Evolutionary conservation across 208 protist species (phyloP).

Genomic region (Porcisia deanei): DNA sequence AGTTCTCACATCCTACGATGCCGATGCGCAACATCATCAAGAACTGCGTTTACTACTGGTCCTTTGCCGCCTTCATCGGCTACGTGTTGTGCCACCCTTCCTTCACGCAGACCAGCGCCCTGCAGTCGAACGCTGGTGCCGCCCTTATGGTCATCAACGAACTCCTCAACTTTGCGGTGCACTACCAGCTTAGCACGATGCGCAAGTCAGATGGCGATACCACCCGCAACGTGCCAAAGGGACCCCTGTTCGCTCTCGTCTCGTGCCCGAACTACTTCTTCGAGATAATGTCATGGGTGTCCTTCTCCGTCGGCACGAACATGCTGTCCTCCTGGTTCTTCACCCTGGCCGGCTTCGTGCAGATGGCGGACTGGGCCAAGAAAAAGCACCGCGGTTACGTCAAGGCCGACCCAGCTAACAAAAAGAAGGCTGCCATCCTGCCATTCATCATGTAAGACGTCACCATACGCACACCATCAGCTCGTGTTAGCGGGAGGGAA

Average conservation of each 20-base stretch:
- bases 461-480: neutral
- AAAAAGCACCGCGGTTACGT: constrained; percentile 87
- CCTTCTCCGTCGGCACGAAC: constrained; percentile 90
- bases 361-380: constrained; percentile 88
- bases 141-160: constrained; percentile 76
- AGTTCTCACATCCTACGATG: constrained; percentile 94
- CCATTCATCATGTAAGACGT: constrained; percentile 81
- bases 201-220: constrained; percentile 68
- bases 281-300: constrained; percentile 94
- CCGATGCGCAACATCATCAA: constrained; percentile 95
- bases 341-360: constrained; percentile 72
- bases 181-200: constrained; percentile 91
- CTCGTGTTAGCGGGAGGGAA: constrained; percentile 2
- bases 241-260: constrained; percentile 88
- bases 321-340: constrained; percentile 83
- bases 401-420: constrained; percentile 72
- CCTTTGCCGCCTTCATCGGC: constrained; percentile 88
- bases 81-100: constrained; percentile 89
- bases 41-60: constrained; percentile 96
- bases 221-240: constrained; percentile 79
- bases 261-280: constrained; percentile 97
- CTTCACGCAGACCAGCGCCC: constrained; percentile 75
- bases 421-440: constrained; percentile 81
- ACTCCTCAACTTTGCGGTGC: constrained; percentile 90
- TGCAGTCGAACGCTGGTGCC: constrained; percentile 51